These are phyloP conservation scores for Alliaria petiolata DNA, from an alignment of 345 rosid species.

Conservation along the genomic window DNA sequence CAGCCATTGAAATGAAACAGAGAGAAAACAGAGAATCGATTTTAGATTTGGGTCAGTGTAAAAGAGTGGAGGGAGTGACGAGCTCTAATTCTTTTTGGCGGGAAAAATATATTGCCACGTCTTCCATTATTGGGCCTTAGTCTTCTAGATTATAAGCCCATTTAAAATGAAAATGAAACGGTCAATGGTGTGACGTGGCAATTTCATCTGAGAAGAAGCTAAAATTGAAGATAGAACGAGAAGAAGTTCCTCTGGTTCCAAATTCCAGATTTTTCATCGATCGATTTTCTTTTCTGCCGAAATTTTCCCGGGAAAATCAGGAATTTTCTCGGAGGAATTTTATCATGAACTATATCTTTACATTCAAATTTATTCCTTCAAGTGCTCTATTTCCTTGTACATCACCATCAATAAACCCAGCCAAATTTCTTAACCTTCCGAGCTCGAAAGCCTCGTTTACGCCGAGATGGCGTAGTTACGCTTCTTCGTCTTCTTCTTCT, in stretches of 20 bases:
- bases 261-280: neutral
- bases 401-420: neutral
- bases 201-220: neutral
- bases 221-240: constrained; percentile 29
- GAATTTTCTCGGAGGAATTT: neutral
- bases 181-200: constrained; percentile 24
- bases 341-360: constrained; percentile 45
- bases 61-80: neutral
- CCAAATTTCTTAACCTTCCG: constrained; percentile 25
- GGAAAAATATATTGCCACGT: constrained; percentile 19
- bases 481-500: constrained; percentile 13
- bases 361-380: constrained; percentile 27
- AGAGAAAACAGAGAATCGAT: neutral
- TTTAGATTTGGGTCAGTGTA: constrained; percentile 2
- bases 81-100: constrained; percentile 15
- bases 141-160: neutral
- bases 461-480: constrained; percentile 18
- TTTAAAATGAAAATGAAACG: neutral
- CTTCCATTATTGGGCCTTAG: neutral
- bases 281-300: neutral
- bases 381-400: neutral
- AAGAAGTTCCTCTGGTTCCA: constrained; percentile 3
- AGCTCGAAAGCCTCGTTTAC: constrained; percentile 19
- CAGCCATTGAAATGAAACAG: constrained; percentile 36
- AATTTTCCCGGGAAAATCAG: constrained; percentile 7